Conservation (phyloP, 2,329 filamentous ascomycete species). For the Colletotrichum cereale region DNA sequence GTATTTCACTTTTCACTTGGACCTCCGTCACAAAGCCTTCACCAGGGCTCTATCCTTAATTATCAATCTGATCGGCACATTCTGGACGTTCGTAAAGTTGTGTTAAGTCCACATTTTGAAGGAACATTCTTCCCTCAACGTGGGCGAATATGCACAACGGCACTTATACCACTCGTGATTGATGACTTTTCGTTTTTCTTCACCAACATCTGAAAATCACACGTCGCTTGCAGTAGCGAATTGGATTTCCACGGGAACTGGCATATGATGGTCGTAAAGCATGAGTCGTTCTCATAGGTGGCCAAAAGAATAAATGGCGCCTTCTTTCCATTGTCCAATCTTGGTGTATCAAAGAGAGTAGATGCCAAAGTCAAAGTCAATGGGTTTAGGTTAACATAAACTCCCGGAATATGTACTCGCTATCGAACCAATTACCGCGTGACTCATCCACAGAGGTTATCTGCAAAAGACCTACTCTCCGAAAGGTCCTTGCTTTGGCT, state of each 20-base stretch:
- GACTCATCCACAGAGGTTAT: no score
- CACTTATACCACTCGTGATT: neutral
- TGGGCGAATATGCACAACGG: neutral
- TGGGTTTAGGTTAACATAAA: no score
- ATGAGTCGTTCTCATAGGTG: neutral
- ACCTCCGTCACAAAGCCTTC: neutral
- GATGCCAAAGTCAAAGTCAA: neutral
- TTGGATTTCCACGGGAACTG: no score
- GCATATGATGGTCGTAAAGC: neutral
- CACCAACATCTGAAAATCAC: neutral
- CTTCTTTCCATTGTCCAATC: neutral
- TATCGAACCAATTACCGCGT: no score
- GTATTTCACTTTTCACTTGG: neutral
- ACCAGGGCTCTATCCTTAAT: neutral
- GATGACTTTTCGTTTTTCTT: neutral
- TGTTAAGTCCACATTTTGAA: neutral
- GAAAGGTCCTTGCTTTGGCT: no score
- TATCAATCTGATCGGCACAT: neutral
- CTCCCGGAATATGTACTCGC: no score
- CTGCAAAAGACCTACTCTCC: no score
- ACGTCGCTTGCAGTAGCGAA: neutral
- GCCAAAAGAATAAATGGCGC: neutral
- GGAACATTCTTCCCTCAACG: neutral
- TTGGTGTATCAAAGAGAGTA: neutral
- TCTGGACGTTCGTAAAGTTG: neutral